Base-by-base conservation (phyloP, 176 grass and related monocot species). In the Aegilops umbellulata region DNA sequence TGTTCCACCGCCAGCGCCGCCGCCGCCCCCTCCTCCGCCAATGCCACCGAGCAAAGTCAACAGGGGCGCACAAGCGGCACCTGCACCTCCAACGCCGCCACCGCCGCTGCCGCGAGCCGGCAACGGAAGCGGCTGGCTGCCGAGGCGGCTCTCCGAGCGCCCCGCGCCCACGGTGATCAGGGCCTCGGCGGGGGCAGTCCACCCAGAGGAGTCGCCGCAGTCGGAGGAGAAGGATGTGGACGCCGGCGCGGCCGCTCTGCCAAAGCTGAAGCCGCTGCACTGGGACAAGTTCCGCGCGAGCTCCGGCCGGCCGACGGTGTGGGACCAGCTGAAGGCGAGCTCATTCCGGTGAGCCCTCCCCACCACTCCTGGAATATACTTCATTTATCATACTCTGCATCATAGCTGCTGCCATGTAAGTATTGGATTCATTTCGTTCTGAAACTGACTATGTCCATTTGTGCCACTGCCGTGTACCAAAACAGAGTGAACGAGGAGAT, bases 271-370 rank as follows among this genome's bases (percentile, higher is more conserved):
- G 80, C 93, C 90, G 60, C 75, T 95, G 58, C 90, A 95, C 80
- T 95, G 93, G 93, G 93, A 95, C 67, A 95, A 95, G 82, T 88
- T 95, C 44, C 85, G 88, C 29, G 88, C 90, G 41, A 92, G 88
- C 93, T 90, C 90, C 19, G 86, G 89, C 80, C 84, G 91, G 44
- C 88, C 84, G 24, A 95, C 89, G 73, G 93, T 95, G 73, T 95
- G 93, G 93, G 93, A 95, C 79, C 90, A 95, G 78, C 75, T 95
- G 38, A 90, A 93, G 65, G 87, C 93, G 5, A 92, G 93, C 86
- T 95, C 93, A 10, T 95, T 95, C 88, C 80, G 87, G 93, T 95
- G 65, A 85, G 88, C 73, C 8, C 49, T 3, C 60, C 26, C 41
- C 20, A 4, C 60, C 5, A 2, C 78, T 63, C 15, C 8, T 29